Conservation (phyloP, 371 early-diverging fungal genomes). For the Thermomucor indicae-seudaticae region DNA sequence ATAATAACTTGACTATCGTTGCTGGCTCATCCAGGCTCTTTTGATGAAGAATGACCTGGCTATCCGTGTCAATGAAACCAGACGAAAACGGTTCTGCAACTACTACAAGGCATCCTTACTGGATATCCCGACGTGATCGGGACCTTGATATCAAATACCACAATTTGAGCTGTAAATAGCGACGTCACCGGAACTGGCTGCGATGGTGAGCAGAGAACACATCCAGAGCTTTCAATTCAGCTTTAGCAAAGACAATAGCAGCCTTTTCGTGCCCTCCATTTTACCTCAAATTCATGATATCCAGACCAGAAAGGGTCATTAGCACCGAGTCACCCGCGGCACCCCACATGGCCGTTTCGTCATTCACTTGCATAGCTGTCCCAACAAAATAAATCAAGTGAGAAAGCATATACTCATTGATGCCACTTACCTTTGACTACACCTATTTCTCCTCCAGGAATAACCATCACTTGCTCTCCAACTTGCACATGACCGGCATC, state of each 20-base stretch:
- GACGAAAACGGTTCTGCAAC: background rate
- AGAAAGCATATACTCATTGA: background rate
- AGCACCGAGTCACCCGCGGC: slow-evolving; percentile 91
- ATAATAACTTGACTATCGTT: slow-evolving; percentile 63
- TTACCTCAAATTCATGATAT: slow-evolving; percentile 78
- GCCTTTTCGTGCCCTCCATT: no score
- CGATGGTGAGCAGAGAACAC: slow-evolving; percentile 68
- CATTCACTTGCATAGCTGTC: slow-evolving; percentile 70
- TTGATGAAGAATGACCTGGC: slow-evolving; percentile 72
- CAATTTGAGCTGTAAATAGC: slow-evolving; percentile 79
- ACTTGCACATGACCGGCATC: slow-evolving; percentile 83
- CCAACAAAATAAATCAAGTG: background rate
- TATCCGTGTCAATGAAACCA: background rate
- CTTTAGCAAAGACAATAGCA: no score
- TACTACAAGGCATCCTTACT: slow-evolving; percentile 29
- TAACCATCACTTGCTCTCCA: slow-evolving; percentile 77
- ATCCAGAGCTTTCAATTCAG: slow-evolving; percentile 75
- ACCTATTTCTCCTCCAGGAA: slow-evolving; percentile 79
- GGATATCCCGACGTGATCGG: slow-evolving; percentile 93
- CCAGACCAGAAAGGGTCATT: slow-evolving; percentile 73
- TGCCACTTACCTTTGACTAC: slow-evolving; percentile 64
- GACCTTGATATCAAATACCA: slow-evolving; percentile 85
- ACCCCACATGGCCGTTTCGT: slow-evolving; percentile 77
- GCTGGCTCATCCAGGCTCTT: slow-evolving; percentile 80
- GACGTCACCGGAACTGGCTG: slow-evolving; percentile 70